phyloP scores from a whole-genome alignment of 441 rosid species.

The Brassica hybrid region DNA sequence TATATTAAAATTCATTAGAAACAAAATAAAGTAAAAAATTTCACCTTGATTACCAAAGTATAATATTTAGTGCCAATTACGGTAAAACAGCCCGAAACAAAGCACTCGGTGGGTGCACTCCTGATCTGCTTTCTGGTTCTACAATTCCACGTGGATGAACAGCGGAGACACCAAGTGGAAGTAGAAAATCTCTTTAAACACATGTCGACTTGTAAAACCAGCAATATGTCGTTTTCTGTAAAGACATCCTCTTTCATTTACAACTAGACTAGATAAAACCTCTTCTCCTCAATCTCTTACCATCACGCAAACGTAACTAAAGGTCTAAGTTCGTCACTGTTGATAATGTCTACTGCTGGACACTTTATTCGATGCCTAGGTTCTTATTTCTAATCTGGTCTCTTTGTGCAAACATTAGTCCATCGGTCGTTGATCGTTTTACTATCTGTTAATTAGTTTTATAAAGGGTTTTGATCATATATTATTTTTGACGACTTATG shows the following conservation, averaged over 20 bases:
- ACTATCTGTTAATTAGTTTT: background rate
- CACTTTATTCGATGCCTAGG: conserved; percentile 77
- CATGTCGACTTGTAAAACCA: no score
- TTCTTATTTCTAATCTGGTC: background rate
- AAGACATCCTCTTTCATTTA: conserved; percentile 7
- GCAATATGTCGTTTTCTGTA: background rate
- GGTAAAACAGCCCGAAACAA: no score
- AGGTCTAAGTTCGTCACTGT: background rate
- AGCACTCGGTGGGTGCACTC: no score
- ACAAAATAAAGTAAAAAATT: background rate
- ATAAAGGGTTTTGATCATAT: background rate
- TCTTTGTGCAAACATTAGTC: background rate
- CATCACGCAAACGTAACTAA: conserved; percentile 14
- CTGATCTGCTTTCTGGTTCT: no score
- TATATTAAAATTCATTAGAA: background rate
- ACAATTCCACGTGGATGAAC: no score
- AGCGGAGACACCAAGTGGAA: no score
- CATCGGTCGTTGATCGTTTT: no score
- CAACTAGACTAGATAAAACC: background rate
- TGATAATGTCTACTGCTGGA: conserved; percentile 56
- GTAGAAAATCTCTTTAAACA: no score
- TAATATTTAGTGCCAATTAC: no score
- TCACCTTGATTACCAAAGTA: no score
- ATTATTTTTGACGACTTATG: background rate
- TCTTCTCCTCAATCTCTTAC: background rate